Evolutionary conservation across 768 basidiomycete genomes (phyloP).

Genomic region (Lactarius sp.): DNA sequence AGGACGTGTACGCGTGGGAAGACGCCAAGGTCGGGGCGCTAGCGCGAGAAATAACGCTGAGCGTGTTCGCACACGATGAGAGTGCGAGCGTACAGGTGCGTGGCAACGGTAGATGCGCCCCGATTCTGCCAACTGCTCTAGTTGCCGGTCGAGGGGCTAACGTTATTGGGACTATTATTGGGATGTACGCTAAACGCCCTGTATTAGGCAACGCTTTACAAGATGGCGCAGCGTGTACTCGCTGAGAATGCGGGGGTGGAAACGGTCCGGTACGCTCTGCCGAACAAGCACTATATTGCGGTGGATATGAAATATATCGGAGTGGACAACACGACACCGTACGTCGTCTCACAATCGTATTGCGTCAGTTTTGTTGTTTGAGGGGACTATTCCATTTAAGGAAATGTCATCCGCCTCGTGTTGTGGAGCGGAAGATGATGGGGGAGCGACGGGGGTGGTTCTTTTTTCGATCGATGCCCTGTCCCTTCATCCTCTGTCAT

Average conservation of each 20-base stretch:
- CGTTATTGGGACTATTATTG: too few relatives aligned
- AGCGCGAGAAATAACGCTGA: too few relatives aligned
- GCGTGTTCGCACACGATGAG: too few relatives aligned
- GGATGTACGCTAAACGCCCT: background rate
- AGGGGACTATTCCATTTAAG: conserved; percentile 18
- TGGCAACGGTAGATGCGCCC: conserved; percentile 15
- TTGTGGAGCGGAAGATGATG: conserved; percentile 24
- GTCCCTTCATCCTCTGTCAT: background rate
- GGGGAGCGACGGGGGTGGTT: conserved; percentile 16
- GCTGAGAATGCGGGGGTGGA: too few relatives aligned
- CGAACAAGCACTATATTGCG: conserved; percentile 94
- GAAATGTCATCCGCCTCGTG: conserved; percentile 15
- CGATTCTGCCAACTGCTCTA: too few relatives aligned
- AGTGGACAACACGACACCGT: conserved; percentile 37
- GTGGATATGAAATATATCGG: conserved; percentile 75
- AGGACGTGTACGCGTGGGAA: too few relatives aligned
- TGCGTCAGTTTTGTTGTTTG: background rate
- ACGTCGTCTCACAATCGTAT: conserved; percentile 35
- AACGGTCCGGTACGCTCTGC: conserved; percentile 29
- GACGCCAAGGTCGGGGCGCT: too few relatives aligned
- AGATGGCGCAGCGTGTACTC: conserved; percentile 56
- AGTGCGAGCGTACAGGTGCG: too few relatives aligned
- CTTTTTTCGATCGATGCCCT: conserved; percentile 19
- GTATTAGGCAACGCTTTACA: conserved; percentile 80
- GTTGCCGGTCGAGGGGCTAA: background rate